Percentiles rank a stretch among this genome's conserved stretches.
phyloP scores from a whole-genome alignment of 352 stramenopile species.

The Saprolegnia diclina region DNA sequence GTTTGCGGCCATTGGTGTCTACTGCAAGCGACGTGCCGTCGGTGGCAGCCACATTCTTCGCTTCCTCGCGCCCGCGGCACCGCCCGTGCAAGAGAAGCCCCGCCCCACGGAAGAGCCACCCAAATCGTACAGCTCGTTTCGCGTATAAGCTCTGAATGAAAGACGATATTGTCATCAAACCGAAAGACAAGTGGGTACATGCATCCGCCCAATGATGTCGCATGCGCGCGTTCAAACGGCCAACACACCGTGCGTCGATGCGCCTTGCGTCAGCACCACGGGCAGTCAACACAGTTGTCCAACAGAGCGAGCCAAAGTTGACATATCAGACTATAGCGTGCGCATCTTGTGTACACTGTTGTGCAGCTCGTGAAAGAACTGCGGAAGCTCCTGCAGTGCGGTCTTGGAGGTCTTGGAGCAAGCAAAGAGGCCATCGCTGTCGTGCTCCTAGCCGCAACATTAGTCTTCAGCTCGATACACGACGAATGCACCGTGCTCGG shows the following conservation, averaged over 20 bases:
- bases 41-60: not conserved
- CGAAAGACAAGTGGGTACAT: too few species aligned
- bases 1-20: not conserved
- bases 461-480: not conserved
- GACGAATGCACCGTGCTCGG: not conserved
- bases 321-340: not conserved
- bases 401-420: conserved; percentile 7
- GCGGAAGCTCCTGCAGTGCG: not conserved
- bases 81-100: conserved; percentile 2
- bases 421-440: not conserved
- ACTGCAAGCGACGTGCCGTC: not conserved
- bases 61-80: not conserved
- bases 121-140: conserved; percentile 26
- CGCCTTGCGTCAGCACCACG: too few species aligned
- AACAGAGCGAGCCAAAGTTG: too few species aligned
- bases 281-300: too few species aligned
- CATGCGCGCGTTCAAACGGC: too few species aligned
- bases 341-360: conserved; percentile 6
- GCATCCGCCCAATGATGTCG: too few species aligned
- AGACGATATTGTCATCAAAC: too few species aligned
- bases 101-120: not conserved
- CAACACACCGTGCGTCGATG: too few species aligned
- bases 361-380: conserved; percentile 20
- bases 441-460: not conserved
- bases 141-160: conserved; percentile 1